phyloP scores from a whole-genome alignment of 495 filamentous ascomycete species.

The Acidiella bohemica region DNA sequence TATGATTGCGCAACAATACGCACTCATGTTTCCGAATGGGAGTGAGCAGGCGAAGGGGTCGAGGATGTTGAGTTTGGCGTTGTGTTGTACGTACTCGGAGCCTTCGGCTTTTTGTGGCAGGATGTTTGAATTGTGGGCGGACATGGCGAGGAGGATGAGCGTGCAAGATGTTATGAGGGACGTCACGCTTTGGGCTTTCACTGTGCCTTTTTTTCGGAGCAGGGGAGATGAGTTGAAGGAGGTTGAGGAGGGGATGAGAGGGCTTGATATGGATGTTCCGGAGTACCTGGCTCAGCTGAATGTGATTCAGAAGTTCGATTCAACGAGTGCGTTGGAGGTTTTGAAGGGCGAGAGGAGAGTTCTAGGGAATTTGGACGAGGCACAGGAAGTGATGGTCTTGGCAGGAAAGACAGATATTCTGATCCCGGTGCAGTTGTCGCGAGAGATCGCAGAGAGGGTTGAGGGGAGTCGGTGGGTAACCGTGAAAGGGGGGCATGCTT shows the following conservation, averaged over 20 bases:
- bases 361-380: slow-evolving; percentile 4
- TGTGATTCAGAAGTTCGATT: slow-evolving; percentile 18
- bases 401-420: slow-evolving; percentile 15
- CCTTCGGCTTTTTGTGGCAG: slow-evolving; percentile 11
- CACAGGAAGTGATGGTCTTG: slow-evolving; percentile 12
- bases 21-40: slow-evolving; percentile 46
- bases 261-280: slow-evolving; percentile 8
- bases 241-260: slow-evolving; percentile 14
- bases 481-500: slow-evolving; percentile 14
- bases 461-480: slow-evolving; percentile 16
- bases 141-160: slow-evolving; percentile 13
- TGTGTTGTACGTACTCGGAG: slow-evolving; percentile 18
- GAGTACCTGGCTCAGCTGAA: slow-evolving; percentile 16
- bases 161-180: slow-evolving; percentile 18
- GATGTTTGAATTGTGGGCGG: slow-evolving; percentile 17
- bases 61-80: slow-evolving; percentile 2
- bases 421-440: slow-evolving; percentile 14
- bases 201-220: slow-evolving; percentile 14
- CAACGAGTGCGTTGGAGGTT: slow-evolving; percentile 4
- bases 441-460: slow-evolving; percentile 13
- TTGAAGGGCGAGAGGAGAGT: slow-evolving; percentile 3
- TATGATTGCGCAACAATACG: slow-evolving; percentile 54
- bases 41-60: neutral
- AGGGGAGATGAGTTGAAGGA: slow-evolving; percentile 6
- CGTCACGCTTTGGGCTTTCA: slow-evolving; percentile 19